These are phyloP conservation scores for Brassica hybrid DNA, from an alignment of 441 rosid species.

Conservation along the genomic window DNA sequence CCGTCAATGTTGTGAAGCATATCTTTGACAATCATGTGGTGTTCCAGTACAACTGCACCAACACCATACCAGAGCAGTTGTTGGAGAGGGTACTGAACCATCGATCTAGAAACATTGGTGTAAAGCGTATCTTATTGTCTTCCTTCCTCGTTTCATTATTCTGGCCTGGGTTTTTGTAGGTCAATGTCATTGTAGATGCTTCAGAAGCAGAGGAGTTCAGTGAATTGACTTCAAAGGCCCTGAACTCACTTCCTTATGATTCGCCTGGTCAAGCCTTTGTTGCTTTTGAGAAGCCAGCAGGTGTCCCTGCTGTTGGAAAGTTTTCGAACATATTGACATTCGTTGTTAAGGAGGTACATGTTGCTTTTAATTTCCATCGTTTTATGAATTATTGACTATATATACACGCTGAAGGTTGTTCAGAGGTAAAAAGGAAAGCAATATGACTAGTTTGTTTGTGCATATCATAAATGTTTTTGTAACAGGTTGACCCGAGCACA, in stretches of 20 bases:
- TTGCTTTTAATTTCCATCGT: constrained; percentile 12
- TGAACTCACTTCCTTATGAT: constrained; percentile 88
- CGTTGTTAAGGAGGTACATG: constrained; percentile 83
- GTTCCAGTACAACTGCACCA: constrained; percentile 96
- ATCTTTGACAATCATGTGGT: constrained; percentile 84
- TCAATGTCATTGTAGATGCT: constrained; percentile 82
- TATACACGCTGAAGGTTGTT: not conserved
- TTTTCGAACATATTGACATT: constrained; percentile 89
- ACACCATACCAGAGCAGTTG: constrained; percentile 92
- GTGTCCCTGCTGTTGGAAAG: constrained; percentile 82
- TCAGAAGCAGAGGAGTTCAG: constrained; percentile 90
- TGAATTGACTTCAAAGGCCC: constrained; percentile 67
- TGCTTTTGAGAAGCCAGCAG: constrained; percentile 90
- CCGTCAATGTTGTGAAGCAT: constrained; percentile 95
- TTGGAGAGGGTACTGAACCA: constrained; percentile 79
- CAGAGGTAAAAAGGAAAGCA: constrained; percentile 1
- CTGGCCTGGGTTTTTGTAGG: constrained; percentile 55
- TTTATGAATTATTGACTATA: not conserved
- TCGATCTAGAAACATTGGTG: constrained; percentile 18
- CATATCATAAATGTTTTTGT: constrained; percentile 5
- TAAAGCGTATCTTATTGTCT: constrained; percentile 12
- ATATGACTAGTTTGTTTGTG: no score
- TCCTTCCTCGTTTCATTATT: constrained; percentile 28
- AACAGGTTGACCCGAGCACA: constrained; percentile 88
- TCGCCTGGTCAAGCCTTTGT: constrained; percentile 89